Base-by-base conservation (phyloP, 805 yeast species). In the Myxozyma vanderwaltii region DNA sequence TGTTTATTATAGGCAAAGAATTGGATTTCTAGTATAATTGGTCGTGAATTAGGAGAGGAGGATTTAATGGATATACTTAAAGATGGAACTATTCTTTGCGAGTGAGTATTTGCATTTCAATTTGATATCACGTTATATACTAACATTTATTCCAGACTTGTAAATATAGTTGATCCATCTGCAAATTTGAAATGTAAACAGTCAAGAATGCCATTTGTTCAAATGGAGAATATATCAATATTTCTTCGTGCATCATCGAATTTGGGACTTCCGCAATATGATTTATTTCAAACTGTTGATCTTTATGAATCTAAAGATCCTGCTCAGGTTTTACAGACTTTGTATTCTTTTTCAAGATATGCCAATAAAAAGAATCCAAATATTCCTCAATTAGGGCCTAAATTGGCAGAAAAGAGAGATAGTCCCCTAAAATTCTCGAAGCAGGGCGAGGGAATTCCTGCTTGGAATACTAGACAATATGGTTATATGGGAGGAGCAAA, bases 211-310 rank as follows among this genome's bases (percentile, higher is more conserved):
- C 92, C 95, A 1, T 89, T 89, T 70, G 81, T 84, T 17, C 82
- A 85, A 73, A 89, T 89, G 96, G 96, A 89, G 69, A 89, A 89
- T 68, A 88, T 89, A 35, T 83, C 89, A 51, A 82, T 82, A 63
- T 89, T 89, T 68, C 74, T 89, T 39, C 74, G 77, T 4, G 82
- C 85, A 55, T 84, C 90, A 51, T 81, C 84, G 63, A 54, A 70
- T 3, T 76, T 84, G 53, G 92, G 92, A 1, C 84, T 89, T 1
- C 89, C 91, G 4, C 86, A 87, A 64, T 91, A 88, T 69, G 96
- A 89, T 70, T 73, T 87, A 50, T 89, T 89, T 70, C 91, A 86
- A 66, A 89, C 96, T 0, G 75, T 80, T 5, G 96, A 89, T 70
- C 76, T 89, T 58, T 89, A 76, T 65, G 96, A 89, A 69, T 72